These are phyloP conservation scores for Tetracentron sinense DNA, from an alignment of 164 flowering plant genomes.

Conservation along the genomic window DNA sequence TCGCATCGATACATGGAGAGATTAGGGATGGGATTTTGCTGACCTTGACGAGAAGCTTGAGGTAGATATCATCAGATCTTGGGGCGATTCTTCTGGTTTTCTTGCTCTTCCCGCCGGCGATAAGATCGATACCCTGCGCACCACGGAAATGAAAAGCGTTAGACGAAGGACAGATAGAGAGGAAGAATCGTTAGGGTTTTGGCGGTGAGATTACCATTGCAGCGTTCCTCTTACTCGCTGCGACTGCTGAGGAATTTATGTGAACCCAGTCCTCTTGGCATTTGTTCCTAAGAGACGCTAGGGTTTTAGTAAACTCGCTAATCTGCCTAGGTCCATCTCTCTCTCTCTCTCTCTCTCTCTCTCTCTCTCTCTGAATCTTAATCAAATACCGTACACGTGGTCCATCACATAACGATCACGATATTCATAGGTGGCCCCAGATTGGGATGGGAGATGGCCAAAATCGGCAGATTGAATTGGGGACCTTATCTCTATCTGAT, in stretches of 20 bases:
- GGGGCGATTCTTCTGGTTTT: constrained; percentile 39
- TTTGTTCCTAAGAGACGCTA: not conserved
- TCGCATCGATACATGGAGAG: not conserved
- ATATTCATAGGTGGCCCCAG: no score
- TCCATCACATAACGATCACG: no score
- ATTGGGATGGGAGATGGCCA: no score
- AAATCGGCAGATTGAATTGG: no score
- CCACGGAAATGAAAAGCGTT: not conserved
- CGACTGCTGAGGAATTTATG: not conserved
- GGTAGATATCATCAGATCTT: constrained; percentile 40
- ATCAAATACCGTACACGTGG: no score
- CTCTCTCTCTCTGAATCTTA: no score
- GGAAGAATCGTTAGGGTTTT: not conserved
- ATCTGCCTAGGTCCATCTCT: no score
- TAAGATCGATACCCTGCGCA: constrained; percentile 41
- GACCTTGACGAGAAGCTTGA: constrained; percentile 44
- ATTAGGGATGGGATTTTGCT: not conserved
- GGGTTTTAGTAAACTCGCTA: not conserved
- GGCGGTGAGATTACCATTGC: not conserved
- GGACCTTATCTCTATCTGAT: no score
- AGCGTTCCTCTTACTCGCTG: not conserved
- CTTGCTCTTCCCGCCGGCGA: constrained; percentile 47
- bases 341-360: no score
- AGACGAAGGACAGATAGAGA: not conserved
- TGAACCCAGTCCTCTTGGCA: not conserved